Base-by-base conservation (phyloP, 345 rosid species). In the Hibiscus tridactylites region DNA sequence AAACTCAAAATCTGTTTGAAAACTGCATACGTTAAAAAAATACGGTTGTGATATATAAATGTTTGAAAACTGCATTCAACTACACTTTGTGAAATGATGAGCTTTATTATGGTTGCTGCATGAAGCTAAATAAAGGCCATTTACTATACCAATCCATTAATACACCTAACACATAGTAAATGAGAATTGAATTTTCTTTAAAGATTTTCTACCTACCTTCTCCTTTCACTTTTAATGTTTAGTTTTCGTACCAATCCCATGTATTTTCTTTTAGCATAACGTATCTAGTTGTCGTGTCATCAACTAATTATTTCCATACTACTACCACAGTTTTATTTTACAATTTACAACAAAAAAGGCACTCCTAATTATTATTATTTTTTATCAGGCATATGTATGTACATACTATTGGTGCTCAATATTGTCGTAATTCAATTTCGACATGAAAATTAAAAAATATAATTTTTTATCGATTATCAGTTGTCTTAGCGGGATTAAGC, bases 51-150 rank as follows among this genome's bases (percentile, higher is more conserved):
- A 72, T 76, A 71, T 80, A 79, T 84, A 80, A 84, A 84, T 82
- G 84, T 80, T 73, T 76, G 88, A 84, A 71, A 84, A 82, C 81
- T 67, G 79, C 83, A 64, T 77, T 73, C 83, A 82, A 76, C 88
- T 61, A 71, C 80, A 71, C 66, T 54, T 79, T 54, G 74, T 70
- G 78, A 79, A 85, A 82, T 76, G 78, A 82, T 68, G 74, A 75
- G 33, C 74, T 74, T 71, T 26, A 68, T 68, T 33, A 64, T 50
- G 77, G 65, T 62, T 61, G 39, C 70, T 67, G 70, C 78, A 62
- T 75, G 75, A 73, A 71, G 49, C 73, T 79, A 79, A 79, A 77
- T 81, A 77, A 44, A 58, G 79, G 68, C 75, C 73, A 79, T 81
- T 79, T 79, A 77, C 74, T 60, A 59, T 35, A 65, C 72, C 78